Evolutionary conservation across 371 early-diverging fungal species (phyloP), one percentile per base, ranked within the genome.

Genomic region (Lichtheimia ornata): DNA sequence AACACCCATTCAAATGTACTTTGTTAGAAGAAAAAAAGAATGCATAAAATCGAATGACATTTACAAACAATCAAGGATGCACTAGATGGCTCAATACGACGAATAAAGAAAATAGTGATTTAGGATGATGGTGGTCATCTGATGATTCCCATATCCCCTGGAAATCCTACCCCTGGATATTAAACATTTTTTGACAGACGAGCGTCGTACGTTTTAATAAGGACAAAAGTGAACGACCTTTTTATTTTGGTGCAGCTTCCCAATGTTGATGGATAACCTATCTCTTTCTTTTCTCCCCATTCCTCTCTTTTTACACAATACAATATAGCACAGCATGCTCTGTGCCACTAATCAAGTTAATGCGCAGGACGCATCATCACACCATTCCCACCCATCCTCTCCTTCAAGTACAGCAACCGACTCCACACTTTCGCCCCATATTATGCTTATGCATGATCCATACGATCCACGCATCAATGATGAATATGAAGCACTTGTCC

Each of bases 401-500:
- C 56, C 13, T 25, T 44, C 50, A 3, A 50, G 22, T 24, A 27
- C 50, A 45, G 30, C 17, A 25, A 20, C 55, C 15, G 41, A 41
- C 27, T 27, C 43, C 22, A 24, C 13, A 17, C 18, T n/a, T 45
- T 13, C 45, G 11, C 30, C 59, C 51, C 50, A 41, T 25, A 52
- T 56, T 13, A 41, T 57, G 24, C 57, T 64, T 22, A 30, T 53
- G 28, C 56, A 64, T 42, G 56, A 56, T 35, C 56, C 53, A 22
- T 50, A 57, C 41, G 64, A 64, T 35, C 58, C 64, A 13, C 42
- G 42, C 18, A 68, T 77, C 24, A 67, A 70, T 57, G 25, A 59
- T 63, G 77, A 74, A 63, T 74, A 77, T 50, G 70, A 77, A 60
- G 59, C 51, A 9, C 64, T 77, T 2, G 67, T 65, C n/a, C 58